Evolutionary conservation across 2,329 filamentous ascomycete genomes (phyloP), one percentile per base, ranked within the genome.

Genomic region (Xylariaceae sp.): DNA sequence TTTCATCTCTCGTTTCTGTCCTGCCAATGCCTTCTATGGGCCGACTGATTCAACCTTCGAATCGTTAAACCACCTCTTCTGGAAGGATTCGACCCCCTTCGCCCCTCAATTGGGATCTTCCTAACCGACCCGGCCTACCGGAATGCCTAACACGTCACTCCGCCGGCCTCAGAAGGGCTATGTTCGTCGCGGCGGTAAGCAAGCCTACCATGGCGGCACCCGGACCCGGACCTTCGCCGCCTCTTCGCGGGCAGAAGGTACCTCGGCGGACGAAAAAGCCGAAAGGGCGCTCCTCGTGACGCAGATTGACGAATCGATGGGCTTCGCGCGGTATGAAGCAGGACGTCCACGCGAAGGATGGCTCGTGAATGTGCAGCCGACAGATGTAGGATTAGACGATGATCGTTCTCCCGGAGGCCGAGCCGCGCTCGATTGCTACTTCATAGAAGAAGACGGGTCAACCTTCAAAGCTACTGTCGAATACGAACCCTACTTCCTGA

Each of bases 381-480:
- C 94, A 0, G 85, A 86, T 10, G 82, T 99, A 51, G 71, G 62
- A 2, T 65, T 72, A 79, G 80, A 96, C 73, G 93, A 97, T 72
- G 83, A 92, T 13, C 89, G 90, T 67, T 82, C 89, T 51, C 87
- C 89, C 1, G 90, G 90, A 61, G 94, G 94, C 44, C 86, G 91
- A 65, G 89, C 94, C 1, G 94, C 90, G 7, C 85, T 99, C 58
- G 94, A 99, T 76, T 97, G 92, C 76, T 99, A 97, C 78, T 99
- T 99, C 75, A 88, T 99, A 61, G 90, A 92, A 69, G 90, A 93
- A 60, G 89, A 96, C 69, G 83, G 90, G 11, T 85, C 87, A 53
- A 93, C 89, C 4, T 99, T 99, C 82, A 99, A 99, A 74, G 92
- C 94, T 9, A 97, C 92, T 0, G 78, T 99, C 65, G 91, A 96